Percentiles rank a stretch among this genome's conserved stretches.
These are phyloP conservation scores for Tilletia walkeri DNA, from an alignment of 1,284 basidiomycete genomes.

Conservation along the genomic window DNA sequence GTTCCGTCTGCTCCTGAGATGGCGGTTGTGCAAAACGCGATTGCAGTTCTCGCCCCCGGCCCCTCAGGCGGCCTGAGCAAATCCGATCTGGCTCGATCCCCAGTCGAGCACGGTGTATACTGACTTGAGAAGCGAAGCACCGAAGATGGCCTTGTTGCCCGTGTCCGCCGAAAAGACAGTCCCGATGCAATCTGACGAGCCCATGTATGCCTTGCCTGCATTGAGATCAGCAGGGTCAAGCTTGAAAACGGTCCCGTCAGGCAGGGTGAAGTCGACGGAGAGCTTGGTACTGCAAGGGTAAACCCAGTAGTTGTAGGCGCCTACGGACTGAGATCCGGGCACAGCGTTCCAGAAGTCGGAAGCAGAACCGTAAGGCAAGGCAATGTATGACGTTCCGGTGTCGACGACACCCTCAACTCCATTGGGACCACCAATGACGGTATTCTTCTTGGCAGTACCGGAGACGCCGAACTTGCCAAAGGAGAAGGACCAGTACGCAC, in stretches of 20 bases:
- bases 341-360: slow-evolving; percentile 22
- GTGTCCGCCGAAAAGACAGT: slow-evolving; percentile 19
- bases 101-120: slow-evolving; percentile 20
- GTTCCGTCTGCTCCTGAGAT: no score
- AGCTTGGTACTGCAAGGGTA: slow-evolving; percentile 18
- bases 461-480: slow-evolving; percentile 14
- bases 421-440: not conserved
- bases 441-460: not conserved
- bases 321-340: slow-evolving; percentile 4
- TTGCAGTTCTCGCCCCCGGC: no score
- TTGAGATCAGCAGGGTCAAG: slow-evolving; percentile 20
- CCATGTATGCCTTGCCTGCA: slow-evolving; percentile 10
- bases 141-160: slow-evolving; percentile 19
- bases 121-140: slow-evolving; percentile 18
- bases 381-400: slow-evolving; percentile 23
- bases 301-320: slow-evolving; percentile 18
- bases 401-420: slow-evolving; percentile 22
- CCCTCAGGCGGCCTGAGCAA: slow-evolving; percentile 1
- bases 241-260: slow-evolving; percentile 17
- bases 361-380: slow-evolving; percentile 15
- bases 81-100: slow-evolving; percentile 14
- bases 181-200: slow-evolving; percentile 18
- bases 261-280: slow-evolving; percentile 17
- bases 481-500: slow-evolving; percentile 21
- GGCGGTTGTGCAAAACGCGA: no score